Evolutionary conservation across 2,329 filamentous ascomycete species (phyloP), one percentile per base, ranked within the genome.

Genomic region (Aspergillus brasiliensis): DNA sequence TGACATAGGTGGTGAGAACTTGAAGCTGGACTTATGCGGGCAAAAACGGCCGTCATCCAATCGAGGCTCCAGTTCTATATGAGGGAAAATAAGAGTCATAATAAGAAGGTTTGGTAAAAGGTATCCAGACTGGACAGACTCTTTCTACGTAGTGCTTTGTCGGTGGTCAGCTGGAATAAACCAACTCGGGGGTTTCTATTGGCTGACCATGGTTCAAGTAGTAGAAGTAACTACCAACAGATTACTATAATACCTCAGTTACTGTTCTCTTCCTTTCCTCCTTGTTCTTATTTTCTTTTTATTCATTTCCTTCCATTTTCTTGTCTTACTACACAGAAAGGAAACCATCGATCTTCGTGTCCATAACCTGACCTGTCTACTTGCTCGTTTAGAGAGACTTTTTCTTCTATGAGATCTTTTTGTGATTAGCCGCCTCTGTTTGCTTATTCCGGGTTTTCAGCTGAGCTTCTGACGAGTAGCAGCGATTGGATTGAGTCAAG

Each of bases 341-440:
- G n/a, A 21, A 40, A 23, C 37, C 31, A 51, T 48, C 47, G 51
- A 54, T 51, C 25, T 46, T 23, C 48, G 38, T 27, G 54, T 31
- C 58, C 52, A 34, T 56, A 56, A 56, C 21, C 28, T 38, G 7
- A 53, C 25, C 28, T 44, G 28, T 40, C 28, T 52, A 31, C 19
- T 17, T 53, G 17, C 37, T 57, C 37, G n/a, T 51, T 54, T n/a
- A n/a, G 25, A 17, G 23, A 34, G 28, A 34, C 5, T 5, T 34
- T 28, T 34, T 34, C 8, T 34, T 34, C 8, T 40, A 31, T 44
- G 25, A 44, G 42, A 42, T 19, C 38, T 23, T 55, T 34, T 31
- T 23, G 31, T 55, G 38, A 57, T 54, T 60, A 49, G 58, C 31
- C 49, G 25, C 28, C 25, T 23, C 42, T 60, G 58, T 60, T 58